A percentile compares a stretch with the other conserved stretches of the same genome.
These are phyloP conservation scores for Xylaria intraflava DNA, from an alignment of 495 filamentous ascomycete species.

Conservation along the genomic window DNA sequence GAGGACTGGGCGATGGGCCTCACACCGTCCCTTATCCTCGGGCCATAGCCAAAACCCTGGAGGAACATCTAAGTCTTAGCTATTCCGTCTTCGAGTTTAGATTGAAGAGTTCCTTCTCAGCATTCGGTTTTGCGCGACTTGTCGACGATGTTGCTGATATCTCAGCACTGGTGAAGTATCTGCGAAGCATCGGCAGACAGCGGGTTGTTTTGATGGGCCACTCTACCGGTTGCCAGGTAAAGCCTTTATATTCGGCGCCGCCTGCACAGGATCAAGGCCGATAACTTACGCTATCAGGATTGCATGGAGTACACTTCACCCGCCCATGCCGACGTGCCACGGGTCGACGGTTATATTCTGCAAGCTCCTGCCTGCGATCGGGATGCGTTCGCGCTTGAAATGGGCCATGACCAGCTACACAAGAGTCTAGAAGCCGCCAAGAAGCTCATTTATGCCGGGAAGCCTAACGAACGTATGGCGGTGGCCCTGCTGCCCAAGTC, in stretches of 20 bases:
- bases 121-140: slow-evolving; percentile 66
- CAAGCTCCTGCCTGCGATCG: slow-evolving; percentile 79
- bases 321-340: slow-evolving; percentile 28
- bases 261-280: neutral
- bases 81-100: slow-evolving; percentile 41
- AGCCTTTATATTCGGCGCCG: neutral
- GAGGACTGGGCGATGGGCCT: slow-evolving; percentile 76
- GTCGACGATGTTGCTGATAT: slow-evolving; percentile 68
- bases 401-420: slow-evolving; percentile 41
- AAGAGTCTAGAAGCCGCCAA: slow-evolving; percentile 48
- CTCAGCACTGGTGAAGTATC: slow-evolving; percentile 61
- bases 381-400: slow-evolving; percentile 47
- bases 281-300: slow-evolving; percentile 39
- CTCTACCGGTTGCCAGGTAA: slow-evolving; percentile 68
- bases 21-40: slow-evolving; percentile 61
- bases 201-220: slow-evolving; percentile 86
- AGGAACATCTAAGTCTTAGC: slow-evolving; percentile 36
- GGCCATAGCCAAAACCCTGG: slow-evolving; percentile 54
- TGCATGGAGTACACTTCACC: slow-evolving; percentile 61
- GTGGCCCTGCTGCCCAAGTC: slow-evolving; percentile 41
- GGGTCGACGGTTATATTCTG: slow-evolving; percentile 72
- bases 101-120: slow-evolving; percentile 52
- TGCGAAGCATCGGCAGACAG: slow-evolving; percentile 40
- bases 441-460: slow-evolving; percentile 45
- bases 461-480: slow-evolving; percentile 53